Base-by-base conservation (phyloP, 805 yeast species). In the Kodamaea hsintzibuensis region DNA sequence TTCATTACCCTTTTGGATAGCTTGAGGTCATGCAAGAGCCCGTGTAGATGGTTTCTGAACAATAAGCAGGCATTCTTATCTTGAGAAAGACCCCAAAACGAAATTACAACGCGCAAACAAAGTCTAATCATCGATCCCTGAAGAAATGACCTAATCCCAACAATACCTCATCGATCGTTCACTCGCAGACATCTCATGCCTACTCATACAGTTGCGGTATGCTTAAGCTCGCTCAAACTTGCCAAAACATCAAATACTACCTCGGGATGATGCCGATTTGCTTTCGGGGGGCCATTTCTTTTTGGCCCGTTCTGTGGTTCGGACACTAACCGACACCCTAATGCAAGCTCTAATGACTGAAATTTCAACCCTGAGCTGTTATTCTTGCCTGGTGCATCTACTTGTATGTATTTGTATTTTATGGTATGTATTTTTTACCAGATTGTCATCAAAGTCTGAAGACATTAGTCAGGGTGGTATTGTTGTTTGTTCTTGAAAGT, bases 331-430 rank as follows among this genome's bases (percentile, higher is more conserved):
- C 44, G 44, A 18, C 19, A 13, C 42, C 14, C 42, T 39, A 40
- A 40, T 40, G 44, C 44, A 40, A 40, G 44, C 44, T 40, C 44
- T 40, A 40, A 40, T 40, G 44, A 30, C 25, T 30, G 35, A 30
- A 30, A 30, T 30, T 30, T 30, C 35, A 30, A 30, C 35, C 35
- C 35, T 30, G 35, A 30, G 35, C 35, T 30, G 35, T 22, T 22
- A 22, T 22, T 22, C 25, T 4, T 22, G 25, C 25, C 6, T 22
- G n/a, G n/a, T n/a, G n/a, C n/a, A n/a, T n/a, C n/a, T n/a, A n/a
- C 25, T 22, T 22, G 25, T 22, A 12, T 30, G 35, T 12, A 30
- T 30, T 30, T 30, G 35, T 30, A 30, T 30, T 30, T 30, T 30
- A 8, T 30, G 10, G 35, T 22, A 3, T 22, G 25, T 22, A 22